Conservation (phyloP, 78 protist species). For the Dictyostelium discoideum region dicty_2.7 NC_007088.5:456001-456500, state of each 20-base stretch:
- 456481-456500: conserved; percentile 48
- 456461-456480: conserved; percentile 1
- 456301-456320: conserved; percentile 52
- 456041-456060: neutral
- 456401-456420: conserved; percentile 46
- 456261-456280: conserved; percentile 58
- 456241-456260: neutral
- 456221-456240: conserved; percentile 6
- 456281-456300: conserved; percentile 47
- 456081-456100: conserved; percentile 30
- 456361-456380: conserved; percentile 21
- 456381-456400: conserved; percentile 43
- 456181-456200: conserved; percentile 45
- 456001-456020: neutral
- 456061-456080: neutral
- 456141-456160: neutral
- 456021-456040: neutral
- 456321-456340: conserved; percentile 35
- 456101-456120: conserved; percentile 25
- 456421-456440: conserved; percentile 9
- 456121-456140: conserved; percentile 17
- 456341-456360: conserved; percentile 67
- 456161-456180: conserved; percentile 15
- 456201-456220: conserved; percentile 51
- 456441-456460: neutral